Evolutionary conservation across 1,139 yeast species (phyloP).

Genomic region (Nakaseomyces uthaithaninus): DNA sequence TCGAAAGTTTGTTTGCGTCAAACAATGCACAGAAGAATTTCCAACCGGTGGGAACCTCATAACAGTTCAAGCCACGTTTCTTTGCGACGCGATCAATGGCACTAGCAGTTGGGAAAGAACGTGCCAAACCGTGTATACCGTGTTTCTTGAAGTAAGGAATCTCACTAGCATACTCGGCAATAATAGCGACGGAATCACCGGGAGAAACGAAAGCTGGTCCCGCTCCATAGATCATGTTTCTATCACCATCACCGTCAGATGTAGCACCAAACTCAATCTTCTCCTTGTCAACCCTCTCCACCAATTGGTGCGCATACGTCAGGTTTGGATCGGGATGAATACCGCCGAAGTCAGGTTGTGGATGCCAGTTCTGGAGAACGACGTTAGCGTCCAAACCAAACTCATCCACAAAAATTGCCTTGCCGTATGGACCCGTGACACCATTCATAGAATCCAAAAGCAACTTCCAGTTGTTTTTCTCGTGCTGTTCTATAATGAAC

Average conservation of each 20-base stretch:
- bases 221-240: conserved; percentile 97
- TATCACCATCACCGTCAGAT: conserved; percentile 97
- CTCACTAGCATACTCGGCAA: conserved; percentile 78
- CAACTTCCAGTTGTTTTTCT: conserved; percentile 52
- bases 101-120: conserved; percentile 97
- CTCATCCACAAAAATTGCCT: conserved; percentile 73
- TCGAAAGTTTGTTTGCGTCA: conserved; percentile 85
- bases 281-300: conserved; percentile 70
- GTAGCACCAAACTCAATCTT: conserved; percentile 94
- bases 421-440: conserved; percentile 95
- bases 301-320: conserved; percentile 86
- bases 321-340: conserved; percentile 96
- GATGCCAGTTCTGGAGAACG: conserved; percentile 69
- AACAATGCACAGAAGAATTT: conserved; percentile 93
- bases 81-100: conserved; percentile 91
- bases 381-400: conserved; percentile 59
- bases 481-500: conserved; percentile 47
- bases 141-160: conserved; percentile 85
- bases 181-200: conserved; percentile 96
- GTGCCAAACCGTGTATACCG: conserved; percentile 87
- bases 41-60: conserved; percentile 99
- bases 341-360: conserved; percentile 91
- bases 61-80: conserved; percentile 61
- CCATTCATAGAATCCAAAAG: conserved; percentile 90
- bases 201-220: conserved; percentile 91